A percentile compares a stretch with the other conserved stretches of the same genome.
phyloP scores from a whole-genome alignment of 2,329 filamentous ascomycete species.

The Trichophyton simii region DNA sequence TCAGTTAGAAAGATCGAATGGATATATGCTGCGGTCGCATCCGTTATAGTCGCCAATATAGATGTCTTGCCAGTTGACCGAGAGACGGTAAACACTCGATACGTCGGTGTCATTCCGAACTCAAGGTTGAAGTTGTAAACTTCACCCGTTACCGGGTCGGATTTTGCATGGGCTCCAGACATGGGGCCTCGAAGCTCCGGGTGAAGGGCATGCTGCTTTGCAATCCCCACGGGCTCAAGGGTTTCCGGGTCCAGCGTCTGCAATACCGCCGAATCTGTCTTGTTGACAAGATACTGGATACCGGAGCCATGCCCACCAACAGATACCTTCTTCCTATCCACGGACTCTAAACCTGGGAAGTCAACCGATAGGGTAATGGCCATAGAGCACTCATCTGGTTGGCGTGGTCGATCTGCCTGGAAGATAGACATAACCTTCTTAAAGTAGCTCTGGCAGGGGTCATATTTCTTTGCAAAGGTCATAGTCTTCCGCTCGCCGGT shows the following conservation, averaged over 20 bases:
- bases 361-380: constrained; percentile 55
- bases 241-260: constrained; percentile 57
- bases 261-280: constrained; percentile 44
- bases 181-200: constrained; percentile 54
- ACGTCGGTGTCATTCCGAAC: constrained; percentile 44
- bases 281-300: constrained; percentile 45
- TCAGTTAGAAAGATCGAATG: constrained; percentile 67
- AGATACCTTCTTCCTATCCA: constrained; percentile 12
- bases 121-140: constrained; percentile 73
- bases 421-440: constrained; percentile 57
- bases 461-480: constrained; percentile 58
- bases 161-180: constrained; percentile 58
- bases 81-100: constrained; percentile 57
- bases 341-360: constrained; percentile 42
- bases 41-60: constrained; percentile 55
- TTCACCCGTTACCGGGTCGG: constrained; percentile 61
- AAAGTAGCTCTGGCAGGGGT: constrained; percentile 63
- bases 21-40: constrained; percentile 54
- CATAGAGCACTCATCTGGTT: constrained; percentile 41
- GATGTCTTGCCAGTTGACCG: constrained; percentile 52
- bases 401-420: constrained; percentile 17
- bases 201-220: constrained; percentile 50
- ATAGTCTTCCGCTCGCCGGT: constrained; percentile 46
- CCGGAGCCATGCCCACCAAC: constrained; percentile 21
- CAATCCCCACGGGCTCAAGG: constrained; percentile 57